Evolutionary conservation across 257 asterid species (phyloP), one percentile per base, ranked within the genome.

Genomic region (Solanum infundibuliforme): DNA sequence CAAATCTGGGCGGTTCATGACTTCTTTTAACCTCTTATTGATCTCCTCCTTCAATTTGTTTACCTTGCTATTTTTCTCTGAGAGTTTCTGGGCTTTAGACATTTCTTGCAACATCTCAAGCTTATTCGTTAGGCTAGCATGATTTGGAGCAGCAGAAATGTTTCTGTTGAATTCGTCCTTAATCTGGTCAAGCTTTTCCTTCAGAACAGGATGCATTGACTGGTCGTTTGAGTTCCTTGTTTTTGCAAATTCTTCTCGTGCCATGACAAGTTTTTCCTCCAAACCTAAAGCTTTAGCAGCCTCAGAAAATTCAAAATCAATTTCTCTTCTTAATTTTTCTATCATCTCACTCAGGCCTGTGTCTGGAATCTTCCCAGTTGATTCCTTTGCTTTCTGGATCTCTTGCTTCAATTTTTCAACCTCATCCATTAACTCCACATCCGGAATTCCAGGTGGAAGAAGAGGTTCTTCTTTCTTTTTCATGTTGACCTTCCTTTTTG

Each of bases 251-350:
- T 94, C 97, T 91, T 92, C 95, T 25, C 94, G 93, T 87, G 92
- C 68, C 93, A 73, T 90, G 91, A 87, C 58, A 48, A 94, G 83
- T 84, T 94, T 94, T 81, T 92, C 95, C 89, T 90, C 90, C 87
- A 94, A 88, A 16, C 97, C 98, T 83, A 95, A 72, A 87, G 94
- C 93, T 90, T 93, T 93, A 83, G 92, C 97, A 87, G 98, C 98
- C 90, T 91, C 93, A 6, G 91, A 88, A 89, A 90, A 93, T 90
- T 97, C 98, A 41, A 25, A 74, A 43, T 92, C 96, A 12, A 95
- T 87, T 89, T 93, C 96, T 62, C 91, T 89, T 90, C 90, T 88
- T 89, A 97, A 88, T 87, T 90, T 95, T 88, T 83, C 88, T 39
- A 95, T 87, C 95, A 93, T 92, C 89, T 88, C 90, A 52, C 90